Evolutionary conservation across 139 green algal genomes (phyloP), one percentile per base, ranked within the genome.

Genomic region (Eudorina sp.): DNA sequence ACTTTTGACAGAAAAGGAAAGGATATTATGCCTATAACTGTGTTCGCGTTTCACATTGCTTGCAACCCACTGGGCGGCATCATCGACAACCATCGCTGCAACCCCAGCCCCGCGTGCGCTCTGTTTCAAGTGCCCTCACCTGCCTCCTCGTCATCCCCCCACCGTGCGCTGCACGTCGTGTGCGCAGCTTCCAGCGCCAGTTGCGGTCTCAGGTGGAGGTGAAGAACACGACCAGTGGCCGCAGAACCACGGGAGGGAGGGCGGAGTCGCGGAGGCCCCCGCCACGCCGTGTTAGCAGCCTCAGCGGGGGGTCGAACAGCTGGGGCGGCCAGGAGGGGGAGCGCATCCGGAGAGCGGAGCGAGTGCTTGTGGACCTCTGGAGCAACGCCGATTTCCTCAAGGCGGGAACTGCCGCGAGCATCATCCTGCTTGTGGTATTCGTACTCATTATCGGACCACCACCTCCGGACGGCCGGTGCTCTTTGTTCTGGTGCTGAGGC

Each of bases 321-420:
- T 78, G 81, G 81, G 64, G n/a, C 16, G 62, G 81, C 25, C 62
- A 77, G 81, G 62, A 87, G 62, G 81, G 62, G 0, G 81, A 87
- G 43, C 62, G 64, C 36, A 87, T 87, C 64, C 81, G 81, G 3
- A 43, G 64, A 18, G 81, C 62, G 1, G 81, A 87, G 81, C 81
- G 81, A 9, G 62, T 78, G 43, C 81, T 87, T 3, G 6, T 87
- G 31, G 81, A 87, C 43, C 18, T 87, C 9, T 87, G 81, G 81
- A 87, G 45, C 62, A 87, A 78, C 45, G 81, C 72, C 21, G 81
- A 87, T n/a, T 87, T 87, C 62, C 81, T 87, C n/a, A 87, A 78
- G 36, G n/a, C 43, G 14, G 79, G 79, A 5, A 70, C 43, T 2
- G 31, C 68, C 3, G 41, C 41, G 8, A 46, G 21, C 62, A 45